Evolutionary conservation across 805 yeast species (phyloP).

Genomic region (Kazachstania martiniae): DNA sequence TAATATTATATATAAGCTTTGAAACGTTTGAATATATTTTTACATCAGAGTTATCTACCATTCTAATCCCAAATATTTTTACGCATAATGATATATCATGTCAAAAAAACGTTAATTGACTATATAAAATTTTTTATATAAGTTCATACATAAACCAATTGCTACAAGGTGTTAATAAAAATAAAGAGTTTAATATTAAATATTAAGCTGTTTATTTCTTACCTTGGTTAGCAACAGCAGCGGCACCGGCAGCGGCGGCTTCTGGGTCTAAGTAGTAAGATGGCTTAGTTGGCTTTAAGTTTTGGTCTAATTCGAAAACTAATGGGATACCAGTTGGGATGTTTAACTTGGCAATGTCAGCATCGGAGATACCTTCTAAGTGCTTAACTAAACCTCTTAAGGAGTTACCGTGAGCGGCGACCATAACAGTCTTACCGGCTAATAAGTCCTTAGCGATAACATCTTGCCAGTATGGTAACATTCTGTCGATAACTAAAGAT

Average conservation of each 20-base stretch:
- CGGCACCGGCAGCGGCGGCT: slow-evolving; percentile 99
- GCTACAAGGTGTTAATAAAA: too few relatives aligned
- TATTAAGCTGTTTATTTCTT: slow-evolving; percentile 29
- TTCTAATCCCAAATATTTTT: neutral
- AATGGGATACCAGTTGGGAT: slow-evolving; percentile 98
- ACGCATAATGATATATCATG: neutral
- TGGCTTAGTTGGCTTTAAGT: slow-evolving; percentile 82
- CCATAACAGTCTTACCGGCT: slow-evolving; percentile 78
- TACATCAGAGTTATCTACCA: neutral
- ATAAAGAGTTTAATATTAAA: neutral
- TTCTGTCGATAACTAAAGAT: slow-evolving; percentile 88
- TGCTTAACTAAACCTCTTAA: slow-evolving; percentile 93
- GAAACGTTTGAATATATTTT: too few relatives aligned
- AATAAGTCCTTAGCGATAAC: slow-evolving; percentile 76
- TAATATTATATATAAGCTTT: too few relatives aligned
- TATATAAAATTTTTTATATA: neutral
- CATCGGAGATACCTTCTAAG: slow-evolving; percentile 87
- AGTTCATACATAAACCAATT: too few relatives aligned
- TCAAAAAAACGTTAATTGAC: neutral
- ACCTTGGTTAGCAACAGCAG: slow-evolving; percentile 98
- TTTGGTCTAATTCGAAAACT: slow-evolving; percentile 86
- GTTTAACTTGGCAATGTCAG: slow-evolving; percentile 85
- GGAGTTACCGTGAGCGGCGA: slow-evolving; percentile 98
- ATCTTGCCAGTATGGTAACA: slow-evolving; percentile 95
- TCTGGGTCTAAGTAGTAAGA: slow-evolving; percentile 97